Base-by-base conservation (phyloP, 495 filamentous ascomycete species). In the Talaromyces liani region DNA sequence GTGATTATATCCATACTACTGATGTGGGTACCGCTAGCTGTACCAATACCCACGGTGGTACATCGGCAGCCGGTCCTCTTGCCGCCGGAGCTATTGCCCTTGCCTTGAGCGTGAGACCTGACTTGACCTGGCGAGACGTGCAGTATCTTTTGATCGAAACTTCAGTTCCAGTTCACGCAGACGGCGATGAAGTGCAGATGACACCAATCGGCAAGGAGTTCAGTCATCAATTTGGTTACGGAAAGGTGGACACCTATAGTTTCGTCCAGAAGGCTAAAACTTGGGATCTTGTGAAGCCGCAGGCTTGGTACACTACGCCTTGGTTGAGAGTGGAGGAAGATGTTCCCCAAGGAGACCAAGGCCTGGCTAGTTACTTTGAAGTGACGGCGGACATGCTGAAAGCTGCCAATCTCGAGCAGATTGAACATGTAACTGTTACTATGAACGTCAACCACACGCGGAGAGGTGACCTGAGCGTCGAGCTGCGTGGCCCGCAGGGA, bases 391-490 rank as follows among this genome's bases (percentile, higher is more conserved):
- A 90, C 10, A 88, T 90, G 80, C 76, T 97, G 20, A 80, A 87
- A 66, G 78, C 85, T 16, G 92, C 93, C 55, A 98, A 98, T 70
- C 73, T 98, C 9, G 89, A 87, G 68, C 82, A 87, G 9, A 66
- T 98, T 18, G 94, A 98, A 74, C 94, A 98, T 77, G 88, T 98
- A 62, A 97, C 93, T 36, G 87, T 98, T 54, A 98, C 93, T 2
- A 98, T 98, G 93, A 98, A 98, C 69, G 81, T 97, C 53, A 82
- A 87, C 61, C 94, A 98, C 66, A 86, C 84, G 7, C 85, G 87
- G 62, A 89, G 94, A 65, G 94, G 94, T 20, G 94, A 98, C 72
- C 72, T 98, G 36, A 96, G 90, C 70, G 94, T 97, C 59, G 94
- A 98, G 70, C 75, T 98, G 36, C 87, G 91, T 68, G 94, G 91